Percentiles rank a stretch among this genome's conserved stretches.
Conservation (phyloP, 345 rosid genomes). For the Stellera chamaejasme region DNA sequence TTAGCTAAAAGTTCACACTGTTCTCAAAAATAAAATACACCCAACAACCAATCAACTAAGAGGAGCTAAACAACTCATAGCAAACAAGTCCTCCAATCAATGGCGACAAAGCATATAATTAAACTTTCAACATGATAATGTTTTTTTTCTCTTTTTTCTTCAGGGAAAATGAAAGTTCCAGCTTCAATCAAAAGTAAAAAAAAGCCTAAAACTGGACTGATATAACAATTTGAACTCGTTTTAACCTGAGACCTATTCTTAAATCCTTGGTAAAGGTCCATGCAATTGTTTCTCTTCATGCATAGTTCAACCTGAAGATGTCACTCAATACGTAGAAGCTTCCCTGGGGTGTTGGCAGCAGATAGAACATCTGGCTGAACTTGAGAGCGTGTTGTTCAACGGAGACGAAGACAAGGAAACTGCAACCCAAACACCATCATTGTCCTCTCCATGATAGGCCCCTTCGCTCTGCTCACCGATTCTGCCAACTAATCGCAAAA, state of each 20-base stretch:
- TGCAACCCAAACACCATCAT: too few relatives aligned
- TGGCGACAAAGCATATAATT: constrained; percentile 10
- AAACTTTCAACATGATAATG: not conserved
- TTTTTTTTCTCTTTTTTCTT: too few relatives aligned
- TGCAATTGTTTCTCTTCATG: constrained; percentile 32
- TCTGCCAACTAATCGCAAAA: too few relatives aligned
- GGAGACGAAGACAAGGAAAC: constrained; percentile 83
- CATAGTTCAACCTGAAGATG: constrained; percentile 96
- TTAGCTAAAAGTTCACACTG: too few relatives aligned
- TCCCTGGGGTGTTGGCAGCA: constrained; percentile 96
- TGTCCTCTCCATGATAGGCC: too few relatives aligned
- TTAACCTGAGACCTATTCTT: constrained; percentile 5
- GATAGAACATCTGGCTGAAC: constrained; percentile 97
- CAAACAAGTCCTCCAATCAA: constrained; percentile 12
- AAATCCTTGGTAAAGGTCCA: not conserved
- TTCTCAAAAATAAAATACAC: too few relatives aligned
- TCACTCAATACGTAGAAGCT: constrained; percentile 85
- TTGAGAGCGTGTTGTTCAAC: constrained; percentile 86
- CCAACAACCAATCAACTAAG: too few relatives aligned
- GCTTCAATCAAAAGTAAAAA: constrained; percentile 9
- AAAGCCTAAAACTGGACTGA: constrained; percentile 12
- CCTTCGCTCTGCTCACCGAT: too few relatives aligned
- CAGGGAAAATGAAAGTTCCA: constrained; percentile 5
- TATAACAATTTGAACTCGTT: not conserved
- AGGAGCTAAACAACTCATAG: constrained; percentile 14